Evolutionary conservation across 768 basidiomycete genomes (phyloP), one percentile per base, ranked within the genome.

Genomic region (Mycena pura): DNA sequence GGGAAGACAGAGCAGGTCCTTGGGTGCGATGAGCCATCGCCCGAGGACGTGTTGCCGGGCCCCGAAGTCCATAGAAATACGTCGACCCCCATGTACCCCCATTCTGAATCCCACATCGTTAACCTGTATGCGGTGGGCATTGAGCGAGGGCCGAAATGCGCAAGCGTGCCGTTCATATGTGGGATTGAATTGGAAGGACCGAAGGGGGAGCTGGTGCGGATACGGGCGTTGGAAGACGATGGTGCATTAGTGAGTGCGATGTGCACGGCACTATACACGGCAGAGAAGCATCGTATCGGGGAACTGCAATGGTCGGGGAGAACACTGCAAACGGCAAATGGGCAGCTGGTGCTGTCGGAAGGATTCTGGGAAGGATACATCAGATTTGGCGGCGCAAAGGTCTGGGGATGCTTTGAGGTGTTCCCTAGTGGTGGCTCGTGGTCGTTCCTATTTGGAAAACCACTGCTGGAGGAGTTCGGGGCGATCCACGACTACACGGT

Each of bases 261-360:
- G 14, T 55, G 62, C 29, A 32, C 47, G 19, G 40, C 11, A 14
- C 8, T 56, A 5, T 64, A 53, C 38, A n/a, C 48, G 25, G 21
- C 7, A 31, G 4, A 21, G 10, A 27, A 6, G 40, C 46, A 58
- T 9, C 27, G 47, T 1, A 31, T 58, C 0, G 57, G 57, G 15
- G 21, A 17, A 15, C 13, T 50, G 47, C 21, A 48, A 31, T 14
- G 6, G n/a, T 57, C 76, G 5, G 4, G 13, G 2, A 58, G 51
- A 31, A 43, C 14, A 1, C 63, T 78, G 15, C 32, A 69, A 0
- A 76, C 77, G 76, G 77, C 74, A 14, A 67, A 77, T 53, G 72
- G 76, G 1, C n/a, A n/a, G 14, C 31, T 73, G 1, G 62, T 73
- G 3, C 57, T 54, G 10, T 70, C 70, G 1, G 10, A 31, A 14